These are phyloP conservation scores for Suhomyces maxii DNA, from an alignment of 1,139 yeast species.

Conservation along the genomic window DNA sequence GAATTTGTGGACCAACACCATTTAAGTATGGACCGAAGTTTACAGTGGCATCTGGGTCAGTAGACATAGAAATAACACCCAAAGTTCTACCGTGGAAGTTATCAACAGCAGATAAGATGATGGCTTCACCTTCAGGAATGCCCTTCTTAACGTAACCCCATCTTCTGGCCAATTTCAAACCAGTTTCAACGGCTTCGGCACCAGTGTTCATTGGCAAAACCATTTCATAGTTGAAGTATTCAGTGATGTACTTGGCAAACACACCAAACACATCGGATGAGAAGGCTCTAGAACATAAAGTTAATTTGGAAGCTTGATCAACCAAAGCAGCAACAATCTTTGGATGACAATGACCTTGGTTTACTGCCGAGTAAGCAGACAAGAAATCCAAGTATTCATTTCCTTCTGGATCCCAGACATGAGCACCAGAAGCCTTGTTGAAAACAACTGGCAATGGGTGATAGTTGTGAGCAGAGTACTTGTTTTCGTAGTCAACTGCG, in stretches of 20 bases:
- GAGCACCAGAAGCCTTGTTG: slow-evolving; percentile 83
- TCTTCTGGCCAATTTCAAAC: slow-evolving; percentile 88
- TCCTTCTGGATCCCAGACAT: slow-evolving; percentile 98
- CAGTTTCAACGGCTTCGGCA: slow-evolving; percentile 98
- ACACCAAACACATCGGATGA: slow-evolving; percentile 86
- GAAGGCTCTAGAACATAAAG: slow-evolving; percentile 90
- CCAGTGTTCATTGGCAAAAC: slow-evolving; percentile 98
- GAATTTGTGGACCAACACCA: slow-evolving; percentile 80
- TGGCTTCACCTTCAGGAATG: slow-evolving; percentile 79
- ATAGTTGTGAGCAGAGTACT: slow-evolving; percentile 94
- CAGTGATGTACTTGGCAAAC: slow-evolving; percentile 86
- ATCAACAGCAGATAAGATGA: slow-evolving; percentile 80
- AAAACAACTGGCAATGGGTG: slow-evolving; percentile 96
- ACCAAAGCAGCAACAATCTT: slow-evolving; percentile 80
- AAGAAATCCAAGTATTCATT: slow-evolving; percentile 82
- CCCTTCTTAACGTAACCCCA: slow-evolving; percentile 95
- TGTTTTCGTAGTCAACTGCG: slow-evolving; percentile 68
- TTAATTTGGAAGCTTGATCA: slow-evolving; percentile 83
- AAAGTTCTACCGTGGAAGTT: slow-evolving; percentile 97
- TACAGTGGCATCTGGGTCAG: slow-evolving; percentile 89
- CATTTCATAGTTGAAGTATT: slow-evolving; percentile 87
- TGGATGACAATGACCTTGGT: slow-evolving; percentile 98
- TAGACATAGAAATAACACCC: slow-evolving; percentile 94
- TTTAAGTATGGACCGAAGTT: slow-evolving; percentile 88
- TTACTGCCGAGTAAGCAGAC: slow-evolving; percentile 94